phyloP scores from a whole-genome alignment of 768 basidiomycete species.

The Mycena indigotica region DNA sequence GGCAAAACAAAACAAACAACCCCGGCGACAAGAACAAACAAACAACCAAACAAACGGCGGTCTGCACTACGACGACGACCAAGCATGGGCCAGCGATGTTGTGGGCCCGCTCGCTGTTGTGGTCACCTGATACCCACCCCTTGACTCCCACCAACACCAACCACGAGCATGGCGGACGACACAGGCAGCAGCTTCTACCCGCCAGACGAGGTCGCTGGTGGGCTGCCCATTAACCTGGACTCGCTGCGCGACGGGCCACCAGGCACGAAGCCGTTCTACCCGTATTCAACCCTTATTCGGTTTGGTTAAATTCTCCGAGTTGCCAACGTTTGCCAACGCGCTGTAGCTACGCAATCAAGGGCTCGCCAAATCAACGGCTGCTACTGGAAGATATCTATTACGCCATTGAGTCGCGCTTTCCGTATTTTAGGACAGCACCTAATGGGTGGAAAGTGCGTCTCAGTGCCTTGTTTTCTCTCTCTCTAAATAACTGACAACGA shows the following conservation, averaged over 20 bases:
- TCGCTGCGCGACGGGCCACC: slow-evolving; percentile 86
- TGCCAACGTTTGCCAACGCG: slow-evolving; percentile 17
- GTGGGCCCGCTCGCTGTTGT: too few relatives aligned
- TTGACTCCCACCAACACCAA: too few relatives aligned
- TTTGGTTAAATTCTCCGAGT: slow-evolving; percentile 31
- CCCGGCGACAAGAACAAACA: too few relatives aligned
- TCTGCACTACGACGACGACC: too few relatives aligned
- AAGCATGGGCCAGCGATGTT: too few relatives aligned
- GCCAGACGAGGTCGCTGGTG: slow-evolving; percentile 78
- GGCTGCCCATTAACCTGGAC: slow-evolving; percentile 84
- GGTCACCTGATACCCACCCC: too few relatives aligned
- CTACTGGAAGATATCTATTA: slow-evolving; percentile 90
- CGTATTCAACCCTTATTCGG: slow-evolving; percentile 90
- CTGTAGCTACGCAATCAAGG: slow-evolving; percentile 85
- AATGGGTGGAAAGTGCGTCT: slow-evolving; percentile 84
- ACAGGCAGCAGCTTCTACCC: slow-evolving; percentile 72
- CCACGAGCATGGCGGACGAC: slow-evolving; percentile 68
- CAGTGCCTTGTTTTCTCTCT: slow-evolving; percentile 23
- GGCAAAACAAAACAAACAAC: too few relatives aligned
- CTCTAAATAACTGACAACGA: too few relatives aligned
- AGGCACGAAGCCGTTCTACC: slow-evolving; percentile 88
- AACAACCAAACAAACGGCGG: too few relatives aligned
- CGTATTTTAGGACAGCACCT: slow-evolving; percentile 84
- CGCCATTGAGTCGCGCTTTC: slow-evolving; percentile 87
- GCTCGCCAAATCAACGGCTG: slow-evolving; percentile 83